These are phyloP conservation scores for Teratosphaeria pseudoeucalypti DNA, from an alignment of 2,329 filamentous ascomycete genomes.

Conservation along the genomic window DNA sequence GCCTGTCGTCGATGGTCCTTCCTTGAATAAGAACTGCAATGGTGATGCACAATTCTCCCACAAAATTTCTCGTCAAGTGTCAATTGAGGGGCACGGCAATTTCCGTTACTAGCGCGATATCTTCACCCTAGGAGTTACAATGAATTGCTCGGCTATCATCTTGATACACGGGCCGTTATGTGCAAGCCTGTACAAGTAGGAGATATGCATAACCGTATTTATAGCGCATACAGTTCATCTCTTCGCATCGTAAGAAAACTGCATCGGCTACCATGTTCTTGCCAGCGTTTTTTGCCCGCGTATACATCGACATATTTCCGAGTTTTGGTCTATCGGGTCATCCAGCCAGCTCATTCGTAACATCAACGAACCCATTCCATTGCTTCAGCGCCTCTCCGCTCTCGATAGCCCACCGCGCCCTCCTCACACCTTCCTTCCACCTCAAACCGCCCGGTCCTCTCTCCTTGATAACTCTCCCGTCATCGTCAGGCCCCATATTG, in stretches of 20 bases:
- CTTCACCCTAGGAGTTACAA: too few relatives aligned
- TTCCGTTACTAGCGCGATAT: background rate
- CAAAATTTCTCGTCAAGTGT: background rate
- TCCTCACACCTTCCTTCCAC: slow-evolving; percentile 89
- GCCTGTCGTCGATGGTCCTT: slow-evolving; percentile 14
- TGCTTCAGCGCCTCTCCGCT: slow-evolving; percentile 78
- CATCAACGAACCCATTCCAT: slow-evolving; percentile 74
- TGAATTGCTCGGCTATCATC: too few relatives aligned
- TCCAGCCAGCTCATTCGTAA: slow-evolving; percentile 48
- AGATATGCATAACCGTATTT: too few relatives aligned
- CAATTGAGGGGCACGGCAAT: background rate
- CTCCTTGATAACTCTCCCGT: slow-evolving; percentile 70
- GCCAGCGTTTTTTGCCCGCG: too few relatives aligned
- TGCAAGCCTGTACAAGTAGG: too few relatives aligned
- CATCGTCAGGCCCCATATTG: slow-evolving; percentile 68
- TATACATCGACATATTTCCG: too few relatives aligned
- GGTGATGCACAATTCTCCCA: background rate
- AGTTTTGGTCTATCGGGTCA: background rate
- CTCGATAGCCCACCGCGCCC: slow-evolving; percentile 77
- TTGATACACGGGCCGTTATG: too few relatives aligned
- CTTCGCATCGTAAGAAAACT: too few relatives aligned
- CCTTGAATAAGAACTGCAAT: background rate
- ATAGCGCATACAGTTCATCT: too few relatives aligned
- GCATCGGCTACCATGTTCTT: too few relatives aligned
- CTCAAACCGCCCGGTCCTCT: slow-evolving; percentile 73